These are phyloP conservation scores for Leucaena leucocephala DNA, from an alignment of 306 rosid species.

Conservation along the genomic window DNA sequence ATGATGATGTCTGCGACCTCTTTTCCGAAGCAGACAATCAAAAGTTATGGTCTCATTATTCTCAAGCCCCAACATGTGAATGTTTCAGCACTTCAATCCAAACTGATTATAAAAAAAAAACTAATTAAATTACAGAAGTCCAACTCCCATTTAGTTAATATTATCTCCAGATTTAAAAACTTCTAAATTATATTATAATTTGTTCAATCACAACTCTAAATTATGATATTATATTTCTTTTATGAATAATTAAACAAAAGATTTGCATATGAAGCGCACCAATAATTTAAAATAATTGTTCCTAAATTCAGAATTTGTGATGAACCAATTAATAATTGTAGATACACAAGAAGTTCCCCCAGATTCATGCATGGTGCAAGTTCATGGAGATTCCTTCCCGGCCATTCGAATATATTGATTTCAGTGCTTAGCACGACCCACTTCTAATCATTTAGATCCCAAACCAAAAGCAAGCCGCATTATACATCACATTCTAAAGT, in stretches of 20 bases:
- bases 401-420: background rate
- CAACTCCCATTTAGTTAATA: background rate
- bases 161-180: background rate
- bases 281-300: no score
- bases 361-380: background rate
- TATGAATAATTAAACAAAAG: no score
- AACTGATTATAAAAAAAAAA: no score
- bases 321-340: no score
- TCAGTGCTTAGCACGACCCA: slow-evolving; percentile 3
- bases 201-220: background rate
- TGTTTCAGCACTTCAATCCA: background rate
- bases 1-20: background rate
- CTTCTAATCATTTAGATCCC: background rate
- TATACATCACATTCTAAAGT: no score
- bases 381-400: slow-evolving; percentile 4
- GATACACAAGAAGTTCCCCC: background rate
- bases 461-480: background rate
- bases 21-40: background rate
- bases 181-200: background rate
- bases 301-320: no score
- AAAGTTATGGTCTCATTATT: background rate
- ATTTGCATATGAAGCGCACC: no score
- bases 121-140: no score
- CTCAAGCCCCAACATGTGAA: background rate
- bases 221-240: no score